A percentile compares a stretch with the other conserved stretches of the same genome.
These are phyloP conservation scores for Cinnamomum micranthum DNA, from an alignment of 164 flowering plant genomes.

Conservation along the genomic window DNA sequence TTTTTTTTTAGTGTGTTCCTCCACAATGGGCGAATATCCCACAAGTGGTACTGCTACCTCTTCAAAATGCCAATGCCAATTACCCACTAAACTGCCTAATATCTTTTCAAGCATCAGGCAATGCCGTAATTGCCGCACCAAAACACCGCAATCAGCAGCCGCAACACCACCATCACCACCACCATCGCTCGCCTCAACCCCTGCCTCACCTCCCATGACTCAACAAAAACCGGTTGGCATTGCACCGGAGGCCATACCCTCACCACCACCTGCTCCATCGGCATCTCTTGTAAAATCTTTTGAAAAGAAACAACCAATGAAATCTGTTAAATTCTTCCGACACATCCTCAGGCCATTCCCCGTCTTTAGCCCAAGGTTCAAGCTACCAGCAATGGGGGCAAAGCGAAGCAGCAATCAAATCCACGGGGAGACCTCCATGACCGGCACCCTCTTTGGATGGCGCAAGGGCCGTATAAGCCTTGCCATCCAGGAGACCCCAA, in stretches of 20 bases:
- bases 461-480: slow-evolving; percentile 54
- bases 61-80: too few relatives aligned
- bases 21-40: neutral
- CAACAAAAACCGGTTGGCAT: neutral
- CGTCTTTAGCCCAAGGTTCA: slow-evolving; percentile 48
- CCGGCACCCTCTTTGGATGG: slow-evolving; percentile 72
- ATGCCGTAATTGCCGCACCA: too few relatives aligned
- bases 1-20: too few relatives aligned
- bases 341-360: slow-evolving; percentile 63
- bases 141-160: neutral
- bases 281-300: slow-evolving; percentile 44
- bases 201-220: too few relatives aligned
- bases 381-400: slow-evolving; percentile 29
- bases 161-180: neutral
- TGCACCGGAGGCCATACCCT: slow-evolving; percentile 6
- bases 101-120: too few relatives aligned
- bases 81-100: too few relatives aligned
- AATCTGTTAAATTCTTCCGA: slow-evolving; percentile 32
- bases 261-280: slow-evolving; percentile 5
- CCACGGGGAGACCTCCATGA: slow-evolving; percentile 43
- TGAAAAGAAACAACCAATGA: slow-evolving; percentile 19
- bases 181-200: neutral
- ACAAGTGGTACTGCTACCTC: neutral
- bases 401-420: slow-evolving; percentile 13
- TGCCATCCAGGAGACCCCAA: slow-evolving; percentile 59